A percentile compares a stretch with the other conserved stretches of the same genome.
Conservation (phyloP, 2,329 filamentous ascomycete species). For the Aspergillus quadrilineatus region DNA sequence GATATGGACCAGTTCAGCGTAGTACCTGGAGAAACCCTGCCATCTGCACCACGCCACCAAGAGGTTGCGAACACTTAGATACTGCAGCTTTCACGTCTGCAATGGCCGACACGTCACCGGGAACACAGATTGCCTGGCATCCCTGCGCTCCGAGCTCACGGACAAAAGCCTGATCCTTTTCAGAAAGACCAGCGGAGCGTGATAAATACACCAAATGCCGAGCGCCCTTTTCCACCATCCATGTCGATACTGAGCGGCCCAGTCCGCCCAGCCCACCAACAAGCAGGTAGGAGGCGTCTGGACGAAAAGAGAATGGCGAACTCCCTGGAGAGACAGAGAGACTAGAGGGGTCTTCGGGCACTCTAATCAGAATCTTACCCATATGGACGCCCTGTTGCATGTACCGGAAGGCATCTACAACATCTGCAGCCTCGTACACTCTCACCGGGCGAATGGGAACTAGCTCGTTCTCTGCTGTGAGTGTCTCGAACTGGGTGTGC, state of each 20-base stretch:
- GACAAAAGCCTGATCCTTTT: constrained; percentile 4
- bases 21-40: constrained; percentile 16
- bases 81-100: constrained; percentile 9
- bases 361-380: constrained; percentile 32
- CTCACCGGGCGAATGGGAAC: background rate
- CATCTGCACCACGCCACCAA: constrained; percentile 22
- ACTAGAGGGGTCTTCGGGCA: constrained; percentile 11
- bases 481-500: constrained; percentile 5
- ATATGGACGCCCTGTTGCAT: background rate
- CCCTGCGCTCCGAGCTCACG: constrained; percentile 5
- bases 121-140: constrained; percentile 3
- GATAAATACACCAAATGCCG: constrained; percentile 12
- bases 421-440: background rate
- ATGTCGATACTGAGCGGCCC: constrained; percentile 13
- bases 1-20: too few relatives aligned
- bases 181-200: background rate
- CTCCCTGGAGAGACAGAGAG: background rate
- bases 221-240: constrained; percentile 18
- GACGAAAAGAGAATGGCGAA: background rate
- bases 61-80: background rate
- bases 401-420: background rate
- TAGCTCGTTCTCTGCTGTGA: constrained; percentile 10
- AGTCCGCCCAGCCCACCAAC: constrained; percentile 18
- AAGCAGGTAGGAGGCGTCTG: constrained; percentile 15
- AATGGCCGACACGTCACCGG: constrained; percentile 9